phyloP scores from a whole-genome alignment of 306 rosid species.

The Rosa persica region DNA sequence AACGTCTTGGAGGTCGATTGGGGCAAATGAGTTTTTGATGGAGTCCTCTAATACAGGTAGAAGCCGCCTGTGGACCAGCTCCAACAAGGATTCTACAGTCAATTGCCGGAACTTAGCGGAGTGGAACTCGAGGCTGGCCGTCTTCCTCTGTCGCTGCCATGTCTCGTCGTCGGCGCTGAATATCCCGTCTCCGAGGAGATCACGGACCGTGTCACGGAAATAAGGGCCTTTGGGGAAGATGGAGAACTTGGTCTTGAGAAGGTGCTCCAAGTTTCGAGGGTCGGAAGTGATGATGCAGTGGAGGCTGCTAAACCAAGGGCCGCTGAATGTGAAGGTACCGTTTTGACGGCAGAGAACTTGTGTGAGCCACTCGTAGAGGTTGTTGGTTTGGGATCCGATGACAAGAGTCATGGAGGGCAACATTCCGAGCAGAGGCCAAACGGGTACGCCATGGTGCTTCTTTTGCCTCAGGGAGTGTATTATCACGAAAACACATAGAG shows the following conservation, averaged over 20 bases:
- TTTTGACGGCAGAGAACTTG: slow-evolving; percentile 42
- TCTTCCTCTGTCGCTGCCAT: slow-evolving; percentile 83
- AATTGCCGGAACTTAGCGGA: slow-evolving; percentile 64
- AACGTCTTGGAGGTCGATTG: slow-evolving; percentile 75
- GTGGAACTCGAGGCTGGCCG: slow-evolving; percentile 87
- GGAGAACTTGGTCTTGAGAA: slow-evolving; percentile 75
- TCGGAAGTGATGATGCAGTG: slow-evolving; percentile 68
- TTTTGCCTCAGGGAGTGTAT: slow-evolving; percentile 66
- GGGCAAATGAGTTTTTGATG: neutral
- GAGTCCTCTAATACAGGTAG: slow-evolving; percentile 54
- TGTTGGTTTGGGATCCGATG: slow-evolving; percentile 37
- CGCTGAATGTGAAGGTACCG: slow-evolving; percentile 65
- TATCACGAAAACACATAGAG: slow-evolving; percentile 49
- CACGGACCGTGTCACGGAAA: slow-evolving; percentile 61
- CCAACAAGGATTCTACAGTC: slow-evolving; percentile 54
- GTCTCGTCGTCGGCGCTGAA: slow-evolving; percentile 74
- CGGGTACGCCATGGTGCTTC: slow-evolving; percentile 54
- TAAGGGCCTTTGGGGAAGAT: slow-evolving; percentile 72
- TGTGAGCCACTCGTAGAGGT: slow-evolving; percentile 70
- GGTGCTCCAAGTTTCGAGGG: slow-evolving; percentile 81
- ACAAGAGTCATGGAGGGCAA: slow-evolving; percentile 54
- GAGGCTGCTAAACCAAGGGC: slow-evolving; percentile 70
- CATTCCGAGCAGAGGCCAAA: slow-evolving; percentile 87
- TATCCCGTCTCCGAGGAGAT: slow-evolving; percentile 81
- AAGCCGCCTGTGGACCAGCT: slow-evolving; percentile 71